Evolutionary conservation across 2,329 filamentous ascomycete species (phyloP), one percentile per base, ranked within the genome.

Genomic region (Pyrenophora seminiperda): DNA sequence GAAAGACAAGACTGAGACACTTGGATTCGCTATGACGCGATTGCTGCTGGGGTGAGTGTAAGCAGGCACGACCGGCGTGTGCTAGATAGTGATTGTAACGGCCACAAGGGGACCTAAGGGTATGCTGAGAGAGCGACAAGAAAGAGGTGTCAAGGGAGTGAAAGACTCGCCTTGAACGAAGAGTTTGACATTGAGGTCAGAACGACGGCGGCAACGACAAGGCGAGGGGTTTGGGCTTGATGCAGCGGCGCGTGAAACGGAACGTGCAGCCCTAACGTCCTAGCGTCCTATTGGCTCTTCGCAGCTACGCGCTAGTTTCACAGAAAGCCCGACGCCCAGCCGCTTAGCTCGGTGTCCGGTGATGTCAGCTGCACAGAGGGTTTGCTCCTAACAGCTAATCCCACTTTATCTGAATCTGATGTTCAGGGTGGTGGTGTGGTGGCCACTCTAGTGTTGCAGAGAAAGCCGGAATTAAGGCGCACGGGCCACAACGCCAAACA

Each of bases 61-160:
- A 48, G 45, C 47, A 53, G 54, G 53, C 53, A 58, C 65, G 65
- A 61, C 65, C 66, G 54, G 66, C 67, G 66, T 59, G 54, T 59
- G 51, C 62, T 50, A 32, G 45, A 34, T 57, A 70, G 61, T 29
- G 68, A 72, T 56, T 61, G 70, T 64, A 64, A 58, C 56, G 67
- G 68, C 50, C 62, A 37, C 56, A 41, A 47, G 34, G 50, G 48
- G 59, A 62, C 66, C 63, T 62, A 65, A 51, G 27, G 38, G 50
- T 52, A 18, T 51, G 58, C 40, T 7, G 46, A 73, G 66, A 62
- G 69, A 71, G 66, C 53, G 68, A 70, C 66, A 50, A 61, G 62
- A 68, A 70, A 30, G 47, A 53, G 53, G 32, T 56, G 54, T 61
- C 57, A 65, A 65, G 56, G 58, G 62, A 69, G 62, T 53, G 63